A percentile compares a stretch with the other conserved stretches of the same genome.
Evolutionary conservation across 495 filamentous ascomycete genomes (phyloP).

Genomic region (Bryoglossum gracile): DNA sequence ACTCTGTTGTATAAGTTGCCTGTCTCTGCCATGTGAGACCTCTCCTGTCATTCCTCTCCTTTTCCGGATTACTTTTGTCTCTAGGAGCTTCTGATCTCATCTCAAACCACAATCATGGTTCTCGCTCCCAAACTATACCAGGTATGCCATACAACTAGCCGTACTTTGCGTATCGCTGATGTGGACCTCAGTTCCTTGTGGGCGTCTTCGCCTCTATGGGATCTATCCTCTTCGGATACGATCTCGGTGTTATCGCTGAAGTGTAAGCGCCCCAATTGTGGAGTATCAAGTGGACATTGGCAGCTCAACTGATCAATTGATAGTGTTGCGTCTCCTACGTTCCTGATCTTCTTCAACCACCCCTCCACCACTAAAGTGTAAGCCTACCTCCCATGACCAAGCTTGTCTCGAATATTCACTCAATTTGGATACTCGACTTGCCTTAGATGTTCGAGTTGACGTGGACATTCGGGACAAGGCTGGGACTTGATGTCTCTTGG

Average conservation of each 20-base stretch:
- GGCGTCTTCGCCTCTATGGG: conserved; percentile 57
- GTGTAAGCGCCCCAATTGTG: conserved; percentile 49
- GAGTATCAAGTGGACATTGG: too few species aligned
- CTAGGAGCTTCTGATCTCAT: neutral
- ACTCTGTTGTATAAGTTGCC: neutral
- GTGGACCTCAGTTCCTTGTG: conserved; percentile 24
- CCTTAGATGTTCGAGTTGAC: too few species aligned
- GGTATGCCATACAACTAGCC: neutral
- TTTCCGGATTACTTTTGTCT: neutral
- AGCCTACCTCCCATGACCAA: too few species aligned
- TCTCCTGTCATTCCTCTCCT: neutral
- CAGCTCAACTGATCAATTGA: too few species aligned
- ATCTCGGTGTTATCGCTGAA: conserved; percentile 52
- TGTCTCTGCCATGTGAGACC: neutral
- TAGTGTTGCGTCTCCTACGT: conserved; percentile 14
- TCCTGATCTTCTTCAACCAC: conserved; percentile 23
- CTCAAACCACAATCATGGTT: conserved; percentile 7
- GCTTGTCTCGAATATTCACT: too few species aligned
- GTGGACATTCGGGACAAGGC: too few species aligned
- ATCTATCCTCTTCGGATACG: conserved; percentile 48
- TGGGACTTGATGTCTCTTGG: too few species aligned
- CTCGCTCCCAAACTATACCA: conserved; percentile 11
- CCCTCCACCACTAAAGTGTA: conserved; percentile 48
- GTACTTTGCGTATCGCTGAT: neutral
- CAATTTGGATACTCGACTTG: too few species aligned